These are phyloP conservation scores for Luvunga scandens DNA, from an alignment of 345 rosid species.

Conservation along the genomic window DNA sequence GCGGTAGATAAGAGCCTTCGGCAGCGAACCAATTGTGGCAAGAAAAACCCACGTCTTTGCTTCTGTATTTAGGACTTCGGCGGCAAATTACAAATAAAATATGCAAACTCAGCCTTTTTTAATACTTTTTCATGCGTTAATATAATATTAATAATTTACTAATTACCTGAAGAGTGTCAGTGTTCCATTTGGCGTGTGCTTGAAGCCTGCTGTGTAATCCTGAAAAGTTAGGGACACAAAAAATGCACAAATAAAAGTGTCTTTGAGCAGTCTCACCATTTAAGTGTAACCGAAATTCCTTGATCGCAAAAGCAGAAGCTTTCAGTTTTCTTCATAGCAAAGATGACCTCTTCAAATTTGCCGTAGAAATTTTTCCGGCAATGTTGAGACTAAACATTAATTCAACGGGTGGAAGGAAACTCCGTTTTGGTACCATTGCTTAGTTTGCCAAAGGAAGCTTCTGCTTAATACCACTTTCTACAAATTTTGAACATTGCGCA, in stretches of 20 bases:
- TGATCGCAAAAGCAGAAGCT: slow-evolving; percentile 28
- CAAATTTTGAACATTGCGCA: slow-evolving; percentile 31
- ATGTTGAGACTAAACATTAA: slow-evolving; percentile 23
- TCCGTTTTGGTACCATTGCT: slow-evolving; percentile 46
- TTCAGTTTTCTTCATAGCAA: slow-evolving; percentile 35
- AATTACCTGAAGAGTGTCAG: slow-evolving; percentile 39
- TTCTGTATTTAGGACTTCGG: too few species aligned
- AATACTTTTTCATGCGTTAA: too few species aligned
- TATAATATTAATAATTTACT: neutral
- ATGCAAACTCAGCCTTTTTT: too few species aligned
- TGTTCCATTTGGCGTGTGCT: slow-evolving; percentile 27
- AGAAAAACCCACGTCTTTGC: too few species aligned
- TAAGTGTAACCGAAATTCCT: slow-evolving; percentile 17
- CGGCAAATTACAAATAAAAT: too few species aligned
- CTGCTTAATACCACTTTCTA: slow-evolving; percentile 26
- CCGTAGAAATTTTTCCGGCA: slow-evolving; percentile 28
- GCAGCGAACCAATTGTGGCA: too few species aligned
- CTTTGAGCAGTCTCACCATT: slow-evolving; percentile 26
- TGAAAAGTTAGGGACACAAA: slow-evolving; percentile 28
- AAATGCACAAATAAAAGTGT: neutral
- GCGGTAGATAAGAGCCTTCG: too few species aligned
- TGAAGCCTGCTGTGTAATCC: slow-evolving; percentile 25
- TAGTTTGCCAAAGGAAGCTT: slow-evolving; percentile 32
- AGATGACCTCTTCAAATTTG: slow-evolving; percentile 40
- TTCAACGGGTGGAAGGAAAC: slow-evolving; percentile 28